Evolutionary conservation across 805 yeast genomes (phyloP).

Genomic region (Candida ipomoeae): DNA sequence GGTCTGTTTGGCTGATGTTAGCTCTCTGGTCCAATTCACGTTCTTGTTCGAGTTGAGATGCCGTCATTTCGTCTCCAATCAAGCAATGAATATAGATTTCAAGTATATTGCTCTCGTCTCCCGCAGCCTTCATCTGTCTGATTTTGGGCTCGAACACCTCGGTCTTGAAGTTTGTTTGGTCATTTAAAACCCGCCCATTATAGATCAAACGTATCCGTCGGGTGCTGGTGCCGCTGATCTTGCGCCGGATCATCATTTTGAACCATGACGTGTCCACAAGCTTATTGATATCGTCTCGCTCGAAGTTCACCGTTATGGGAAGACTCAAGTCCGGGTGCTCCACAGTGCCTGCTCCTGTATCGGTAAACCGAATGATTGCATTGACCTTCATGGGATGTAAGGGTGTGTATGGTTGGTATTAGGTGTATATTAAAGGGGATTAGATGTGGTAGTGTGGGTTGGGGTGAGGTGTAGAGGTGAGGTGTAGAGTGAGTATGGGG

Average conservation of each 20-base stretch:
- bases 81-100: constrained; percentile 73
- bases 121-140: constrained; percentile 14
- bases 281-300: constrained; percentile 28
- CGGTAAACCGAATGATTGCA: constrained; percentile 31
- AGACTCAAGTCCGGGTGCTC: constrained; percentile 26
- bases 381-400: constrained; percentile 20
- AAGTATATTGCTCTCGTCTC: constrained; percentile 8
- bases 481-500: no score
- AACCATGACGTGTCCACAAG: constrained; percentile 30
- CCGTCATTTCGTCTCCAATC: constrained; percentile 60
- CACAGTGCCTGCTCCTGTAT: constrained; percentile 17
- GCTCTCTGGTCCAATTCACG: constrained; percentile 50
- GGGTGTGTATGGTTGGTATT: no score
- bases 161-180: constrained; percentile 48
- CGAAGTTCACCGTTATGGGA: constrained; percentile 26
- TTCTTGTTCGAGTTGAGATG: constrained; percentile 56
- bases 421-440: no score
- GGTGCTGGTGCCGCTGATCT: constrained; percentile 12
- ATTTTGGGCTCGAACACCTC: constrained; percentile 41
- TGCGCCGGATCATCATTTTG: constrained; percentile 27
- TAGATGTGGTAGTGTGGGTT: no score
- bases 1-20: constrained; percentile 43
- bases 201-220: constrained; percentile 61
- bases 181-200: constrained; percentile 62
- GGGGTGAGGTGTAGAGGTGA: no score